Base-by-base conservation (phyloP, 768 basidiomycete species). In the Boletus rubescentipes region DNA sequence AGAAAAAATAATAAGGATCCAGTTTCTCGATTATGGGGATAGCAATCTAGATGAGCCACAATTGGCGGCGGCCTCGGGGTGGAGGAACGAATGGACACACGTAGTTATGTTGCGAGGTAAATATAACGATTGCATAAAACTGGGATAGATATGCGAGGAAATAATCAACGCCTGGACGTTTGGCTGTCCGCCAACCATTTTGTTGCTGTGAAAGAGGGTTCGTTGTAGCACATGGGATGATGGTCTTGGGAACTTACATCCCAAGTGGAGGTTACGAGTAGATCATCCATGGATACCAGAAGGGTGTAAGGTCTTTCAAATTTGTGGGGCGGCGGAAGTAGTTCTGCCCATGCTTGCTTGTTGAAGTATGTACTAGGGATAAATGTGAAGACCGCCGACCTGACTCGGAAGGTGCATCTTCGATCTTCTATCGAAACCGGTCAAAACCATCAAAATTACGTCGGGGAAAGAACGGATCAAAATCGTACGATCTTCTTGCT, bases 101-200 rank as follows among this genome's bases (percentile, higher is more conserved):
- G 71, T 96, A 98, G 64, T 82, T 78, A 51, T 90, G 82, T 73
- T 96, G 93, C 16, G 86, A 81, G 10, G 95, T 98, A 75, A 98
- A 99, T 49, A 99, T 78, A 32, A 98, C 96, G 53, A 98, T 84
- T 76, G 98, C 97, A 69, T 93, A 99, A 75, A 98, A 99, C 66
- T 98, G 96, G 0, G 93, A 92, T 44, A 99, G 83, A 70, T 99
- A 99, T 26, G 84, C 95, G 32, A 99, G 79, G 82, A 99, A 99
- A 74, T 99, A 98, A 67, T 99, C 97, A 15, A 94, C 91, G 5
- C 97, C 97, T 1, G 97, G 96, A 32, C 97, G 85, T 74, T 98
- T 99, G 6, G 95, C 96, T 4, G 96, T 98, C 60, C 93, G 79
- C 96, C 97, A 99, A 47, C 97, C 97, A 63, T 91, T 80, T 73